Percentiles rank a stretch among this genome's conserved stretches.
These are phyloP conservation scores for Zygoascus bituminiphila DNA, from an alignment of 805 yeast species.

Conservation along the genomic window DNA sequence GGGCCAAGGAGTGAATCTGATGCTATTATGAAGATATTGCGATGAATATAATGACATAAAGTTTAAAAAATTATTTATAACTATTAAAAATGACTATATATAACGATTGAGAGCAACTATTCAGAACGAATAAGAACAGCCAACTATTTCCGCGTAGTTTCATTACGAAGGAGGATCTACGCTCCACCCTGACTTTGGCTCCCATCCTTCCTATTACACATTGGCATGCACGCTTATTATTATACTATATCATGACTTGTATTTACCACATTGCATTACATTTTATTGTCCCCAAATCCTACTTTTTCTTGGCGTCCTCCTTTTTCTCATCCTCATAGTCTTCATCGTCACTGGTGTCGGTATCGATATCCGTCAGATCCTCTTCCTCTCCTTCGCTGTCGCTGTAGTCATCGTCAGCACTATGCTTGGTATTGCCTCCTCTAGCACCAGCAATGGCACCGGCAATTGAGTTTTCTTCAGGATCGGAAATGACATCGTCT, in stretches of 20 bases:
- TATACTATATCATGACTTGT: neutral
- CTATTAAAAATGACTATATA: too few relatives aligned
- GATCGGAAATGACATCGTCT: slow-evolving; percentile 54
- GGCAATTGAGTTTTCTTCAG: slow-evolving; percentile 67
- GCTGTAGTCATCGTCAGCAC: slow-evolving; percentile 26
- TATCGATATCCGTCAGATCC: slow-evolving; percentile 46
- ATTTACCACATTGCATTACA: neutral
- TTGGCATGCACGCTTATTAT: neutral
- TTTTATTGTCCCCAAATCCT: too few relatives aligned
- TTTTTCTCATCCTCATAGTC: slow-evolving; percentile 25
- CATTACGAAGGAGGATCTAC: too few relatives aligned
- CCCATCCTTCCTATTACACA: too few relatives aligned
- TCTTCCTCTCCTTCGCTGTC: slow-evolving; percentile 38
- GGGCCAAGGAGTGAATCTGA: too few relatives aligned
- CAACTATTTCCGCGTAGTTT: too few relatives aligned
- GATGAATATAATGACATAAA: too few relatives aligned
- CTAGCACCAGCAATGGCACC: slow-evolving; percentile 65
- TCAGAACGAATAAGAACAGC: too few relatives aligned
- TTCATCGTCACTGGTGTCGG: slow-evolving; percentile 56
- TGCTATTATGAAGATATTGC: too few relatives aligned
- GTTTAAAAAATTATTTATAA: too few relatives aligned
- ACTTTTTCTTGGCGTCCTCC: slow-evolving; percentile 7
- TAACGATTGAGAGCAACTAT: too few relatives aligned
- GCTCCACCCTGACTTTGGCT: too few relatives aligned
- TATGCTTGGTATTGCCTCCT: slow-evolving; percentile 45